Evolutionary conservation across 805 yeast genomes (phyloP).

Genomic region (Ogataea parapolymorpha): DNA sequence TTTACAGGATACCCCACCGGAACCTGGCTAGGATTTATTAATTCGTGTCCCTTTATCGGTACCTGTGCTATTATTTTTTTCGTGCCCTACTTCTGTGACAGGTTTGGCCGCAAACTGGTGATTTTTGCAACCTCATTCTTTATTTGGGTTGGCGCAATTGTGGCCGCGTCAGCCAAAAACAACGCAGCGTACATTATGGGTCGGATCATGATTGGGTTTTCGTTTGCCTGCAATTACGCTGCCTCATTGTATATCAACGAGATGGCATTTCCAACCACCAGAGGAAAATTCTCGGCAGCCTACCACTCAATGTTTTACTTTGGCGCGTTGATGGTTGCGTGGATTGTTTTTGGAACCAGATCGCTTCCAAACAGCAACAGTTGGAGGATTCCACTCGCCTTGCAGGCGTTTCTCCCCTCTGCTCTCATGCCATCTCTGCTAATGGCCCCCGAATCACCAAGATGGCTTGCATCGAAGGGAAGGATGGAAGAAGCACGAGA

Average conservation of each 20-base stretch:
- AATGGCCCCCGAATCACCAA: conserved; percentile 38
- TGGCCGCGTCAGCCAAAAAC: conserved; percentile 16
- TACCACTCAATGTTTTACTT: conserved; percentile 41
- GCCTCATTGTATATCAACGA: conserved; percentile 26
- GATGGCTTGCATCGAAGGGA: conserved; percentile 34
- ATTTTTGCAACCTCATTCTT: conserved; percentile 16
- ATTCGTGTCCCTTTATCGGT: conserved; percentile 18
- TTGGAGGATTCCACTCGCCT: conserved; percentile 41
- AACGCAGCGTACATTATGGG: conserved; percentile 14
- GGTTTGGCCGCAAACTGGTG: conserved; percentile 14
- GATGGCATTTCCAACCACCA: conserved; percentile 35
- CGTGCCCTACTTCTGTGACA: conserved; percentile 16
- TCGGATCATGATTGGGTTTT: conserved; percentile 18
- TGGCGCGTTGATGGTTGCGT: conserved; percentile 41
- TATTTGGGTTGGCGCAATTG: conserved; percentile 17
- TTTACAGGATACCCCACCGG: conserved; percentile 18
- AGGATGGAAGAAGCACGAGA: conserved; percentile 32
- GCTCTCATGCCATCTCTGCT: conserved; percentile 29
- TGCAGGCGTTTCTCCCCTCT: conserved; percentile 38
- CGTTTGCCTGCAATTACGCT: conserved; percentile 16
- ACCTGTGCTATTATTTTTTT: conserved; percentile 19
- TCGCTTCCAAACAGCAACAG: conserved; percentile 22
- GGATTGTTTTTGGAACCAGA: conserved; percentile 42
- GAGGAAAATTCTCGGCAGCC: conserved; percentile 31
- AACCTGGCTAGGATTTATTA: conserved; percentile 20